Conservation (phyloP, 163 green algal species). For the Volvox carteri region DNA sequence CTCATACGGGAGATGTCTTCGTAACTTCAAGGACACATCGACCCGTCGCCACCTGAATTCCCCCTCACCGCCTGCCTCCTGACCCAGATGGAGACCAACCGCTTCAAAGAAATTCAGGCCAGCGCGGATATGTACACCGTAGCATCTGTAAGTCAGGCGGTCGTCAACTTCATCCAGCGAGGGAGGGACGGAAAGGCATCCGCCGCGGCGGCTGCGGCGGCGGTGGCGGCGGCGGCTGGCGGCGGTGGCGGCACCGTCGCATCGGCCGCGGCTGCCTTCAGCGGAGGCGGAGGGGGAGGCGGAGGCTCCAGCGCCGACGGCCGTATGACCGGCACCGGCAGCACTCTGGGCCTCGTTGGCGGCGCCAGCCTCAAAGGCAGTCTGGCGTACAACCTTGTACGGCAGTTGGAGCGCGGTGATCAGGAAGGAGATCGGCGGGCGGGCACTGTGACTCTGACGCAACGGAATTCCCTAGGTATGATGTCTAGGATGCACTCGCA, state of each 20-base stretch:
- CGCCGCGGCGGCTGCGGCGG: not conserved
- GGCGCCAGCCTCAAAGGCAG: not conserved
- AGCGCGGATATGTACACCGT: not conserved
- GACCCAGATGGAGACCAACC: slow-evolving; percentile 9
- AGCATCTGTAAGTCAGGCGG: not conserved
- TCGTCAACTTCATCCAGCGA: not conserved
- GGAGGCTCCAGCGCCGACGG: not conserved
- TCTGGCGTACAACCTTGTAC: not conserved
- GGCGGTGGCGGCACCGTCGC: not conserved
- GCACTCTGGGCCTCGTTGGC: not conserved
- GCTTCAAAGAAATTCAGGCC: not conserved
- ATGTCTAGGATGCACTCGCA: not conserved
- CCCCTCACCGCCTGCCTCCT: too few species aligned
- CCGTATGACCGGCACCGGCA: not conserved
- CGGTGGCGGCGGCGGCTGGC: too few species aligned
- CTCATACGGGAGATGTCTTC: too few species aligned
- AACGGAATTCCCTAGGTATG: not conserved
- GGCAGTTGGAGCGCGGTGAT: slow-evolving; percentile 23
- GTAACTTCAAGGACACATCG: too few species aligned
- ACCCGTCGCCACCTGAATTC: too few species aligned
- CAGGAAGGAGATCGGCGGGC: not conserved
- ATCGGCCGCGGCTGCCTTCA: not conserved
- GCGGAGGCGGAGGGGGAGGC: too few species aligned
- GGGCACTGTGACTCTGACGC: not conserved
- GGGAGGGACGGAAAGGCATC: slow-evolving; percentile 9